Base-by-base conservation (phyloP, 106 monocot species). In the Dendrobium chrysotoxum region DNA sequence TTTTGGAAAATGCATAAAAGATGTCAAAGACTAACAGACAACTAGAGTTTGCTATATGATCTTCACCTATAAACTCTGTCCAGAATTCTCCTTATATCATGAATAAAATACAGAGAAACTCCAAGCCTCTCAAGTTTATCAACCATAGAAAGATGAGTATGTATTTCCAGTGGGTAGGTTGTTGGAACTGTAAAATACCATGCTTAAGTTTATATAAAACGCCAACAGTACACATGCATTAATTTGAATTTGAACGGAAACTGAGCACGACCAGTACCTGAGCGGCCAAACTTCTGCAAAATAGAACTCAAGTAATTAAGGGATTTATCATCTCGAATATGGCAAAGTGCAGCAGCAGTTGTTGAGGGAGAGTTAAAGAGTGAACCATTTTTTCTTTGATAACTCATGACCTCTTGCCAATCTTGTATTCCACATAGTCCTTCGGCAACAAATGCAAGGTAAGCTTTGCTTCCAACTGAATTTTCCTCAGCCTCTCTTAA, bases 311-410 rank as follows among this genome's bases (percentile, higher is more conserved):
- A 81, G 61, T 98, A 98, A 21, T 85, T 73, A 30, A 91, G 74
- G 72, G 89, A 85, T 83, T 89, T 91, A 13, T 71, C 83, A 88
- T 95, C 81, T 67, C 79, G 53, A 76, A 50, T 4, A 77, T 88
- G 84, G 65, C 38, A 68, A 38, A 95, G 28, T 79, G 84, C 85
- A 84, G 85, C 89, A 87, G 95, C 92, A 58, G 97, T 98, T 30
- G 94, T 82, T 16, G 97, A 89, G 70, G 97, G 97, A 45, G 92
- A 95, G 77, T 92, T 91, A 81, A 98, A 92, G 23, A 98, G 78
- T 35, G 97, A 98, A 57, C 97, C 97, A 83, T 98, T 92, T 77
- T 75, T 84, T 81, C 85, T 84, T 77, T 95, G 97, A 85, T 81
- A 95, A 76, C 86, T 98, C 83, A 88, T 87, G n/a, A 92, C 20